These are phyloP conservation scores for Russula emetica DNA, from an alignment of 768 basidiomycete genomes.

Conservation along the genomic window DNA sequence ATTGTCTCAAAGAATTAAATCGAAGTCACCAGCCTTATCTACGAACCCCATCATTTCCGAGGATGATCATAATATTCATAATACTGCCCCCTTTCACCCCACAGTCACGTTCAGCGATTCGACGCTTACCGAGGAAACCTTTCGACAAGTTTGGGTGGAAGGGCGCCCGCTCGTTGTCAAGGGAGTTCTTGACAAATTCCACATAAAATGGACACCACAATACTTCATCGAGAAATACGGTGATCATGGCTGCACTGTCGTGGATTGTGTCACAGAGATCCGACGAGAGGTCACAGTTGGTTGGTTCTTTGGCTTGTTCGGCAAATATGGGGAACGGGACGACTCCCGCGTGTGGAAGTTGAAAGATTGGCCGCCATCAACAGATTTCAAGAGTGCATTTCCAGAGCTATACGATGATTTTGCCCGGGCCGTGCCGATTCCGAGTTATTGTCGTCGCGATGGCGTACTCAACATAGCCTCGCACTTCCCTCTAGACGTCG, in stretches of 20 bases:
- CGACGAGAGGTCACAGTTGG: slow-evolving; percentile 22
- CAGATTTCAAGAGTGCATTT: slow-evolving; percentile 77
- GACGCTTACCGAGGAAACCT: slow-evolving; percentile 54
- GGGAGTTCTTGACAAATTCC: slow-evolving; percentile 57
- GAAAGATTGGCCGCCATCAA: slow-evolving; percentile 82
- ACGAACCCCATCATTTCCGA: slow-evolving; percentile 6
- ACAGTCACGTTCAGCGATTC: slow-evolving; percentile 46
- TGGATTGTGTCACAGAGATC: slow-evolving; percentile 32
- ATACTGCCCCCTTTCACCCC: slow-evolving; percentile 37
- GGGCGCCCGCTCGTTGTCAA: slow-evolving; percentile 80
- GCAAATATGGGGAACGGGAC: slow-evolving; percentile 38
- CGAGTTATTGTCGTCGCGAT: slow-evolving; percentile 83
- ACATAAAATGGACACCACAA: slow-evolving; percentile 74
- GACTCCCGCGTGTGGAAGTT: slow-evolving; percentile 55
- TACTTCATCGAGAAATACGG: slow-evolving; percentile 71
- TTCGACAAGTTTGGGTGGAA: slow-evolving; percentile 63
- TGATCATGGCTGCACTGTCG: slow-evolving; percentile 57
- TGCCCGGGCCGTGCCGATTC: slow-evolving; percentile 74
- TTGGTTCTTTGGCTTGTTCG: slow-evolving; percentile 23
- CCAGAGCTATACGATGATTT: slow-evolving; percentile 88
- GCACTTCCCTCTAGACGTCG: slow-evolving; percentile 77
- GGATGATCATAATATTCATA: slow-evolving; percentile 27
- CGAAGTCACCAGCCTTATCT: slow-evolving; percentile 14
- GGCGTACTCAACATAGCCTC: slow-evolving; percentile 84
- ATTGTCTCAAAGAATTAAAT: slow-evolving; percentile 14